Evolutionary conservation across 768 basidiomycete genomes (phyloP).

Genomic region (Neoboletus brunneissimus): DNA sequence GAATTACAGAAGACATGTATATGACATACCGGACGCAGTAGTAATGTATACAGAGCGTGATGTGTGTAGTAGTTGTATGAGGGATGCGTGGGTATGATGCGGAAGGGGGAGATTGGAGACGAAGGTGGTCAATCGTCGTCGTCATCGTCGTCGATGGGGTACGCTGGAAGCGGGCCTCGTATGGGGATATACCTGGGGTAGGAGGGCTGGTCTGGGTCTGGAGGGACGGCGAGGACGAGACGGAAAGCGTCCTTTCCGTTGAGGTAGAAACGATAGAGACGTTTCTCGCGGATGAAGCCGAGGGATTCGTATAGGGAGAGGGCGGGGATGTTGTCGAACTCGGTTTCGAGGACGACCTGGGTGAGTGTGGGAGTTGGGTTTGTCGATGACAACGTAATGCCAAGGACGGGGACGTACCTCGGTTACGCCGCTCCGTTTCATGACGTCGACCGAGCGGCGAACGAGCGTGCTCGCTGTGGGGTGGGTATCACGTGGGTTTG

Average conservation of each 20-base stretch:
- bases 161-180: conserved; percentile 17
- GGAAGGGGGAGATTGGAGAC: not conserved
- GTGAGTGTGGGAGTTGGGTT: not conserved
- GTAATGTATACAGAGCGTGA: conserved; percentile 10
- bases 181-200: conserved; percentile 13
- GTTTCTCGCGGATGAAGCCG: conserved; percentile 95
- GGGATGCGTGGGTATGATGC: conserved; percentile 16
- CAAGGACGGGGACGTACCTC: conserved; percentile 59
- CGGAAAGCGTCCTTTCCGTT: conserved; percentile 96
- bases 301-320: conserved; percentile 87
- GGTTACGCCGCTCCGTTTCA: conserved; percentile 79
- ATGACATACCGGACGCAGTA: conserved; percentile 8
- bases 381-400: not conserved
- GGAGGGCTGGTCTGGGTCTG: conserved; percentile 26
- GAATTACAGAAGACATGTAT: conserved; percentile 11
- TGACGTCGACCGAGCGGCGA: conserved; percentile 74
- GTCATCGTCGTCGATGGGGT: conserved; percentile 24
- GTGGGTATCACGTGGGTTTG: not conserved
- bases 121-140: conserved; percentile 15
- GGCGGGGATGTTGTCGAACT: conserved; percentile 87
- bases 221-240: conserved; percentile 63
- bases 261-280: conserved; percentile 91
- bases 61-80: not conserved
- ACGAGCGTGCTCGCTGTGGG: conserved; percentile 79
- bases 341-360: conserved; percentile 93